Conservation (phyloP, 192 early-diverging fungal species). For the Funneliformis mosseae region DNA sequence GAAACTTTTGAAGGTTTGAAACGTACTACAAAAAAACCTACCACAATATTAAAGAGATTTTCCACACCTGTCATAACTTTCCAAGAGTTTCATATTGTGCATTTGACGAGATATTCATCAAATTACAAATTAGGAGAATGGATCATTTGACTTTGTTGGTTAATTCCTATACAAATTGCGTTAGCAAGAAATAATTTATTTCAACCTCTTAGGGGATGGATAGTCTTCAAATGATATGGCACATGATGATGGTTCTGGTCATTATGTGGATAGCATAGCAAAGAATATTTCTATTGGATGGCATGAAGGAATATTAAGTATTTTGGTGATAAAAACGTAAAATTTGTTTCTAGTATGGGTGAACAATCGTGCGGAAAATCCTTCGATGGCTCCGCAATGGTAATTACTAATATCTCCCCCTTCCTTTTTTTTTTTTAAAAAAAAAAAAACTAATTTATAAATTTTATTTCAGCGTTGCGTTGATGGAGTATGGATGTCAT, state of each 20-base stretch:
- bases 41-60: not conserved
- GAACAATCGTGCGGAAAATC: constrained; percentile 36
- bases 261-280: not conserved
- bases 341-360: constrained; percentile 32
- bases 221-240: not conserved
- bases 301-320: constrained; percentile 31
- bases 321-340: constrained; percentile 24
- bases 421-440: not conserved
- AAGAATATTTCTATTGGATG: constrained; percentile 26
- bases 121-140: constrained; percentile 4
- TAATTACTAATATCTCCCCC: not conserved
- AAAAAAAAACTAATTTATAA: not conserved
- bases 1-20: not conserved
- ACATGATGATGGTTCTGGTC: not conserved
- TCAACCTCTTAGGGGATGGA: constrained; percentile 16
- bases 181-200: constrained; percentile 33
- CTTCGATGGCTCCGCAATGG: constrained; percentile 34
- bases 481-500: constrained; percentile 34
- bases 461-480: constrained; percentile 30
- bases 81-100: not conserved
- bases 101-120: not conserved
- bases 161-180: constrained; percentile 27
- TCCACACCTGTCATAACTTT: not conserved
- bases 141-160: constrained; percentile 1
- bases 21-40: constrained; percentile 7